These are phyloP conservation scores for Pythium volutum DNA, from an alignment of 352 stramenopile species.

Conservation along the genomic window DNA sequence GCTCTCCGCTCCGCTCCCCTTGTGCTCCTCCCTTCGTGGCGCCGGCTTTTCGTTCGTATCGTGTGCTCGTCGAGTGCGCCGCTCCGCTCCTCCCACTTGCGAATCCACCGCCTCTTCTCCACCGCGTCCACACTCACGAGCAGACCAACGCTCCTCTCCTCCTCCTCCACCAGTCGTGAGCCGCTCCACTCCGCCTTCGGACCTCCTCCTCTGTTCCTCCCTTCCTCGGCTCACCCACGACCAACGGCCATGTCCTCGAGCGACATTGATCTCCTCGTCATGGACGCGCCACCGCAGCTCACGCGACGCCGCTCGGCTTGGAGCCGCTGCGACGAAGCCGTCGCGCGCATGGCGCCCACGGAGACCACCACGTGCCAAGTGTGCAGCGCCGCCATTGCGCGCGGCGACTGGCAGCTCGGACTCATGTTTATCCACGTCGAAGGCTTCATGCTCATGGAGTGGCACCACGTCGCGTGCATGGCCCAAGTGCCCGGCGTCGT, in stretches of 20 bases:
- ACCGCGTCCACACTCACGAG: no score
- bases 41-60: background rate
- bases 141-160: no score
- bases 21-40: background rate
- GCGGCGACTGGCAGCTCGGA: slow-evolving; percentile 69
- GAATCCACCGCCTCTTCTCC: slow-evolving; percentile 19
- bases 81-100: slow-evolving; percentile 7
- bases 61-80: background rate
- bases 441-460: slow-evolving; percentile 88
- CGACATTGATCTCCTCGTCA: slow-evolving; percentile 31
- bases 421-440: slow-evolving; percentile 87
- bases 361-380: slow-evolving; percentile 78
- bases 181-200: background rate
- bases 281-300: slow-evolving; percentile 39
- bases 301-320: slow-evolving; percentile 57
- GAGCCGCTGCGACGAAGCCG: slow-evolving; percentile 79
- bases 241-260: slow-evolving; percentile 12
- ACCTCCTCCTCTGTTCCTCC: background rate
- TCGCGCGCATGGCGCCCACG: slow-evolving; percentile 67
- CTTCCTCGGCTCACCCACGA: background rate
- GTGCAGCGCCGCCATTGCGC: slow-evolving; percentile 52
- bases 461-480: slow-evolving; percentile 71
- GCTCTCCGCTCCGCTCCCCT: background rate
- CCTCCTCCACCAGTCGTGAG: background rate
- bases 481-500: slow-evolving; percentile 44